Base-by-base conservation (phyloP, 2,329 filamentous ascomycete species). In the Botryosphaeria dothidea region DNA sequence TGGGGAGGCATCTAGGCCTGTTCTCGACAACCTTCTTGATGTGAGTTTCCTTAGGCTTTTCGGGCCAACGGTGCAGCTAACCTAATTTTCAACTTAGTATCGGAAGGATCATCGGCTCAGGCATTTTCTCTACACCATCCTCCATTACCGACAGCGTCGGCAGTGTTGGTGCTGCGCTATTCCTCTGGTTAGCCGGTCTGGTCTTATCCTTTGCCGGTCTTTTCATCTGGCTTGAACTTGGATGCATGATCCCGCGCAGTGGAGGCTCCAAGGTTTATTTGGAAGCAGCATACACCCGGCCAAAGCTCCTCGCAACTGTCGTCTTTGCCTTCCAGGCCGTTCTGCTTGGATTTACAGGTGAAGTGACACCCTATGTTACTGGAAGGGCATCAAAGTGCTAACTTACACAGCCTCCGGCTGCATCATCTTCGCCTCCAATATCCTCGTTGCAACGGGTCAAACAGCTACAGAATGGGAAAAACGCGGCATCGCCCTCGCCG, bases 91-190 rank as follows among this genome's bases (percentile, higher is more conserved):
- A 41, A 11, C 7, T 41, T 25, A 65, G 62, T 9, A 65, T 65
- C 25, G 62, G 62, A 7, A 83, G 88, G 13, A 87, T 91, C 5
- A 87, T 91, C 31, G 89, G 89, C 13, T 88, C 84, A 70, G 89
- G 89, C 27, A 90, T 92, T 68, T 92, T 92, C 70, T 88, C 89
- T 0, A 91, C 88, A 0, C 90, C 88, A 0, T 89, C 87, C 0
- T 83, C 88, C 4, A 90, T 92, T 57, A 81, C 90, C 3, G 83
- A 86, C 41, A 84, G 86, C 0, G 86, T 88, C 1, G 90, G 90
- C 1, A 92, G 88, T 64, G 81, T 89, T 0, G 89, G 88, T 0
- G 76, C 91, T 2, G 83, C 87, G 0, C 74, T 92, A 1, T 68
- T 83, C 0, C 74, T 92, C 3, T 92, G 90, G 90, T 64, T 89